These are phyloP conservation scores for Neurospora sublineolata DNA, from an alignment of 495 filamentous ascomycete species.

Conservation along the genomic window DNA sequence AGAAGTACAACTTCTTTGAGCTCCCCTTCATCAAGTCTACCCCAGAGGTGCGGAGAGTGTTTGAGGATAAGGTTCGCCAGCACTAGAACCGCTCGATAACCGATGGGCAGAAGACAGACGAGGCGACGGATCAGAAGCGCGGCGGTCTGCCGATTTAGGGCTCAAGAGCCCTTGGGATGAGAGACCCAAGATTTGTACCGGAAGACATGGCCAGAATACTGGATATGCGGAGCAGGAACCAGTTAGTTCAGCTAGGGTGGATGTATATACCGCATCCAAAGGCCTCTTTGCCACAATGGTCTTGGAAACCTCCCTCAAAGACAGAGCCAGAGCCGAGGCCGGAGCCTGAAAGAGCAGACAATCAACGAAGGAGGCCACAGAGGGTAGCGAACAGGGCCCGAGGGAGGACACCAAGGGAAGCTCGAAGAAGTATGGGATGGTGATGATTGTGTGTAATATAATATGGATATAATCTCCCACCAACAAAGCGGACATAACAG, in stretches of 20 bases:
- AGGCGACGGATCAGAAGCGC: not conserved
- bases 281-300: not conserved
- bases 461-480: not conserved
- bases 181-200: not conserved
- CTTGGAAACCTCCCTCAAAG: not conserved
- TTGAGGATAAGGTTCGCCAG: constrained; percentile 2
- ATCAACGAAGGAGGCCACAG: not conserved
- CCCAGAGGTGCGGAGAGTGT: constrained; percentile 53
- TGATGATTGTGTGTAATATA: not conserved
- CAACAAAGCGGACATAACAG: not conserved
- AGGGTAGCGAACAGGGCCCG: not conserved
- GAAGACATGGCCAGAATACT: not conserved
- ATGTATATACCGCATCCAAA: not conserved
- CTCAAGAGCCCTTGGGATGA: not conserved
- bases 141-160: not conserved
- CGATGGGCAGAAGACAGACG: not conserved
- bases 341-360: not conserved
- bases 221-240: not conserved
- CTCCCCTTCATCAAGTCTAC: constrained; percentile 81
- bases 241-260: not conserved
- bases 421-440: not conserved
- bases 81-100: not conserved
- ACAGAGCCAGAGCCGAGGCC: not conserved
- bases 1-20: constrained; percentile 79
- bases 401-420: not conserved